phyloP scores from a whole-genome alignment of 257 asterid genomes.

The Parsonsia alboflavescens region DNA sequence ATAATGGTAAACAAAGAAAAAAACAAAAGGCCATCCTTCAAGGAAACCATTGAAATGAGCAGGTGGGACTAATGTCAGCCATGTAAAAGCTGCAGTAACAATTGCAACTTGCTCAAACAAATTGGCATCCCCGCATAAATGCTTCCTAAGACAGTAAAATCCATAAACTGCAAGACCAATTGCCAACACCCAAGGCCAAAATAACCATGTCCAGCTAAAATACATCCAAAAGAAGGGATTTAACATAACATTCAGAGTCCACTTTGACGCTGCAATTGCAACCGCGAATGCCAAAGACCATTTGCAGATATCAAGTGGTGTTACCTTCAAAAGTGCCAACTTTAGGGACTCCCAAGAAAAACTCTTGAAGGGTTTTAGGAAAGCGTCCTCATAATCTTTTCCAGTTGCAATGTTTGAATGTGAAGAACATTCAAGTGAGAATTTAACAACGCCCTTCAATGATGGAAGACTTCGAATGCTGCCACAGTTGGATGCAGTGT shows the following conservation, averaged over 20 bases:
- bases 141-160: slow-evolving; percentile 46
- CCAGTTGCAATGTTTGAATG: slow-evolving; percentile 24
- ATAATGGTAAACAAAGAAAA: slow-evolving; percentile 83
- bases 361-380: slow-evolving; percentile 19
- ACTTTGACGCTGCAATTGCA: slow-evolving; percentile 56
- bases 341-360: slow-evolving; percentile 48
- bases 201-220: slow-evolving; percentile 86
- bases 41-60: slow-evolving; percentile 95
- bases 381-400: slow-evolving; percentile 22
- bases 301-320: slow-evolving; percentile 57
- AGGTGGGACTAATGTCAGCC: slow-evolving; percentile 89
- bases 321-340: slow-evolving; percentile 41
- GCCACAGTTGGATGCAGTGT: neutral
- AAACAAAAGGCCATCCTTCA: slow-evolving; percentile 95
- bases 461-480: neutral
- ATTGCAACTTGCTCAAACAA: slow-evolving; percentile 55
- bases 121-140: slow-evolving; percentile 58
- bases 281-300: slow-evolving; percentile 50
- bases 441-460: neutral
- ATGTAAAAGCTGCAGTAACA: slow-evolving; percentile 74
- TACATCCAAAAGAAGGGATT: slow-evolving; percentile 93
- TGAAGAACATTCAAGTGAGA: slow-evolving; percentile 36
- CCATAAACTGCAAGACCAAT: slow-evolving; percentile 51
- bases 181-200: slow-evolving; percentile 91
- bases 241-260: slow-evolving; percentile 42